These are phyloP conservation scores for Penicillium desertorum DNA, from an alignment of 495 filamentous ascomycete species.

Conservation along the genomic window DNA sequence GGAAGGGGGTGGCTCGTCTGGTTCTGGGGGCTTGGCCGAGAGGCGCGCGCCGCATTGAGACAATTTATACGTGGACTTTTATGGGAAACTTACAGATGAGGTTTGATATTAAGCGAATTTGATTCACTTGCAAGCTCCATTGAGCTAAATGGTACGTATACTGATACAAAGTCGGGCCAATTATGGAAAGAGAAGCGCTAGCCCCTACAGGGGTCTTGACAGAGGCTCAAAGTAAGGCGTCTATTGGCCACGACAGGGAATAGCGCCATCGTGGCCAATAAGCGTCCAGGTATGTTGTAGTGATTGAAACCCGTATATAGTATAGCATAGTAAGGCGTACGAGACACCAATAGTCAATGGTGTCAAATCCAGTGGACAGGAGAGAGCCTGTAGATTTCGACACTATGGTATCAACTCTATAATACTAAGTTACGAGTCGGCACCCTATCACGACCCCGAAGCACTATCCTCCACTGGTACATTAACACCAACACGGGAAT, in stretches of 20 bases:
- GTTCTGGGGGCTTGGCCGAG: slow-evolving; percentile 1
- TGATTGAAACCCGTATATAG: not conserved
- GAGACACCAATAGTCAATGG: not conserved
- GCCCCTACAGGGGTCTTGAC: not conserved
- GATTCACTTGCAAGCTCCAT: not conserved
- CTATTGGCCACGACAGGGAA: not conserved
- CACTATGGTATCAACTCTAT: not conserved
- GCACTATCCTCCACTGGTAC: not conserved
- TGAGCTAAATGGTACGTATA: not conserved
- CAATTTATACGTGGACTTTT: not conserved
- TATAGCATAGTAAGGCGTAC: not conserved
- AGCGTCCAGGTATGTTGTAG: not conserved
- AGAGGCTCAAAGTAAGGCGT: not conserved
- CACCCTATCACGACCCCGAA: not conserved
- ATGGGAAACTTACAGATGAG: not conserved
- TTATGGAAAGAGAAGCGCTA: not conserved
- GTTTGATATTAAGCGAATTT: slow-evolving; percentile 3
- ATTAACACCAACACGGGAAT: not conserved
- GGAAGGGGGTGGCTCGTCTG: slow-evolving; percentile 2
- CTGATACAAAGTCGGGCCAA: not conserved
- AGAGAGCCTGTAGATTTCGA: not conserved
- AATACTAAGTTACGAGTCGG: not conserved
- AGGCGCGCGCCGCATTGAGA: not conserved
- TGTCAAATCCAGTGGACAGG: not conserved
- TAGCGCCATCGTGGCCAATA: not conserved